phyloP scores from a whole-genome alignment of 176 grass and related monocot genomes.

The Juncus effusus region DNA sequence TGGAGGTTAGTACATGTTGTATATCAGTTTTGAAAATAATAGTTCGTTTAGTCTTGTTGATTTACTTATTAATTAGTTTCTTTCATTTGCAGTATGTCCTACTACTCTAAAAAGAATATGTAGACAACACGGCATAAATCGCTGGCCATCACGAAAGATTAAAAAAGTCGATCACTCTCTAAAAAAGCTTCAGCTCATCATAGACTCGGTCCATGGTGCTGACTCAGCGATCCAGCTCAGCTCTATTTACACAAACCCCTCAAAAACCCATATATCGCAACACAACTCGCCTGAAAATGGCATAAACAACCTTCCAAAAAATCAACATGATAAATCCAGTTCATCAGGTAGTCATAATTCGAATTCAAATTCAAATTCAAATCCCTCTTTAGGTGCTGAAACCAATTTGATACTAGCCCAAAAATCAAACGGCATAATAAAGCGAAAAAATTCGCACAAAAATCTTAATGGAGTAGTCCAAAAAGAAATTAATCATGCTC shows the following conservation, averaged over 20 bases:
- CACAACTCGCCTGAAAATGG: constrained; percentile 48
- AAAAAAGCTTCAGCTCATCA: constrained; percentile 80
- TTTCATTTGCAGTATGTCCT: constrained; percentile 62
- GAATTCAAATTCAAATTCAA: constrained; percentile 32
- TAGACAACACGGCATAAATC: constrained; percentile 83
- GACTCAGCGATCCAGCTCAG: constrained; percentile 70
- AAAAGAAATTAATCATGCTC: constrained; percentile 37
- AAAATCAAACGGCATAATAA: constrained; percentile 12
- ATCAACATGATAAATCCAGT: constrained; percentile 45
- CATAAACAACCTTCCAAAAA: constrained; percentile 29
- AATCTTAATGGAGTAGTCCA: constrained; percentile 24
- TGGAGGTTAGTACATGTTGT: constrained; percentile 54
- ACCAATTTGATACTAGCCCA: background rate
- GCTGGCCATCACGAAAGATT: constrained; percentile 92
- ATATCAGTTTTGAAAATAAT: constrained; percentile 18
- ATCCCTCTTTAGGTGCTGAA: constrained; percentile 44
- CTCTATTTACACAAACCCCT: constrained; percentile 70
- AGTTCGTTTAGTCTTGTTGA: constrained; percentile 7
- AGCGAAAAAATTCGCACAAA: constrained; percentile 32
- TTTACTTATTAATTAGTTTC: constrained; percentile 10
- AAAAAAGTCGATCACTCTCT: constrained; percentile 98
- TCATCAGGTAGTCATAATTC: constrained; percentile 61
- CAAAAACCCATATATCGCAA: constrained; percentile 48
- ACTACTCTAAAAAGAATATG: constrained; percentile 99
- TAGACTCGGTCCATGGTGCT: constrained; percentile 88